Evolutionary conservation across 2,329 filamentous ascomycete species (phyloP).

Genomic region (Trichophyton simii): DNA sequence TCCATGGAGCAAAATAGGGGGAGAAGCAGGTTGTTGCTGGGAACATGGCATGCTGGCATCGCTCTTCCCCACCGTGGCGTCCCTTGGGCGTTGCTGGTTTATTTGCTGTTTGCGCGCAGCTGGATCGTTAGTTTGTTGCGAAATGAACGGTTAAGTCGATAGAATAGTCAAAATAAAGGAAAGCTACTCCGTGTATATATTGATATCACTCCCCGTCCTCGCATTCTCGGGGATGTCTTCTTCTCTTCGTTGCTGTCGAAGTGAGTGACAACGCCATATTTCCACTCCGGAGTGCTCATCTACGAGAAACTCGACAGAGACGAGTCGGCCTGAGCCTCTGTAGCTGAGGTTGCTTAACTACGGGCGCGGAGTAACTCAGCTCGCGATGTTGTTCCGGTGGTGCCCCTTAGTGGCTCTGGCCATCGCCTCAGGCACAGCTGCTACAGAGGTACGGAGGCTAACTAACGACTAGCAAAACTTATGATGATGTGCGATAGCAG

Average conservation of each 20-base stretch:
- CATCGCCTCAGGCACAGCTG: neutral
- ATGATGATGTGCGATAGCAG: no score
- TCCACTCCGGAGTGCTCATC: neutral
- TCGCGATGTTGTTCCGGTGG: constrained; percentile 9
- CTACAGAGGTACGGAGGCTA: constrained; percentile 2
- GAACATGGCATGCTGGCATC: neutral
- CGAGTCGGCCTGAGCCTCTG: neutral
- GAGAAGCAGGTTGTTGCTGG: neutral
- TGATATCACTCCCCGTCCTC: neutral
- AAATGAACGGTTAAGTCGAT: no score
- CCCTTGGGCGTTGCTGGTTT: neutral
- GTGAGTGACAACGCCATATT: neutral
- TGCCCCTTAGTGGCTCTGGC: constrained; percentile 2
- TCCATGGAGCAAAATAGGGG: neutral
- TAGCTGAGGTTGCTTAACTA: neutral
- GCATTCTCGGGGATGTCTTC: neutral
- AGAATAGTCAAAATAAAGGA: no score
- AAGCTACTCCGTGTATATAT: neutral
- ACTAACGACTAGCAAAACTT: neutral
- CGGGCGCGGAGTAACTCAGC: neutral
- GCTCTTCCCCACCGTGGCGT: constrained; percentile 4
- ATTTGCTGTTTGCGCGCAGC: neutral
- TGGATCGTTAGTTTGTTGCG: neutral
- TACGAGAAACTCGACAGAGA: neutral
- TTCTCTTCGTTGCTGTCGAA: neutral